Base-by-base conservation (phyloP, 306 rosid species). In the Citrullus colocynthis region DNA sequence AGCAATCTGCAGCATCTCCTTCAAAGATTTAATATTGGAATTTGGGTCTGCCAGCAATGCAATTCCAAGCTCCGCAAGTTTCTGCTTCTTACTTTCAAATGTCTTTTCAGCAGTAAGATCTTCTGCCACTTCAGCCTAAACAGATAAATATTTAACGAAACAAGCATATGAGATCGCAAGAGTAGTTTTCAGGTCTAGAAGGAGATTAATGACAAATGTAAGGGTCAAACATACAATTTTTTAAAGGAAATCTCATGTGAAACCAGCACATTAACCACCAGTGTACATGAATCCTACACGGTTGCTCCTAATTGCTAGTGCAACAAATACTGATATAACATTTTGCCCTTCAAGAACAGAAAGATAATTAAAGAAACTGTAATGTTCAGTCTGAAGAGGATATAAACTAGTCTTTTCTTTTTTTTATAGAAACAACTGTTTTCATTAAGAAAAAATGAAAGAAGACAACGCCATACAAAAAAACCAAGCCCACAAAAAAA, bases 51-150 rank as follows among this genome's bases (percentile, higher is more conserved):
- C 77, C 65, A 89, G 93, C 82, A 95, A 83, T 30, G 88, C 87
- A 78, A 82, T 87, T 84, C 99, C 99, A 79, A 92, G 87, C 87
- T 95, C 99, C 36, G 99, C 99, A 85, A 95, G 93, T 82, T 88
- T 92, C 75, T 77, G 69, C 88, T 89, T 95, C 87, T 95, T 90
- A 84, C 69, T 86, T 87, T 95, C 97, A 87, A 89, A 88, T 77
- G 87, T 85, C 85, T 95, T 87, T 85, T 92, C 97, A 77, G 90
- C 90, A 48, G 95, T 86, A 65, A 95, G 90, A 79, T 92, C 97
- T 82, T 88, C 83, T 85, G 88, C 84, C 75, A 95, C 93, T 90
- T 90, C 97, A n/a, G 89, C 99, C 99, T 95, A 84, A 62, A 54
- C 55, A 83, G 75, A 62, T 64, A 80, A 59, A 76, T 37, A 76